Evolutionary conservation across 1,284 basidiomycete genomes (phyloP).

Genomic region (Cryptococcus jaspeensis): DNA sequence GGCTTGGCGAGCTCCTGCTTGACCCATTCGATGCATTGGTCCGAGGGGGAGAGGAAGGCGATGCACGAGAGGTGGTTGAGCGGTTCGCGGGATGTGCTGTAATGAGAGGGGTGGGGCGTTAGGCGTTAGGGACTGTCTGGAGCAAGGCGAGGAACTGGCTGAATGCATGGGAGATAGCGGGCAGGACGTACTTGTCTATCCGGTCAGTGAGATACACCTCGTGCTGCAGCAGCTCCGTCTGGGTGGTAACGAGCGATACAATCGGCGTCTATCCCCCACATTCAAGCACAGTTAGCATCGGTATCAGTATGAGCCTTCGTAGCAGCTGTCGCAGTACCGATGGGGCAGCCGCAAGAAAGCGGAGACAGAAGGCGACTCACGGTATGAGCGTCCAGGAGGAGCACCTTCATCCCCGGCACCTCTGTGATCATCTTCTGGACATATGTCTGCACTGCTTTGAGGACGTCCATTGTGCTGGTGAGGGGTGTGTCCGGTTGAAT

Average conservation of each 20-base stretch:
- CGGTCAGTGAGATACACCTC: conserved; percentile 98
- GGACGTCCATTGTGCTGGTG: conserved; percentile 73
- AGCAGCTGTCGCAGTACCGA: too few species aligned
- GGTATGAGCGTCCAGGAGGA: conserved; percentile 93
- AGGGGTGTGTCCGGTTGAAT: not conserved
- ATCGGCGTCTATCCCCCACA: conserved; percentile 76
- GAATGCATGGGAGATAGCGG: not conserved
- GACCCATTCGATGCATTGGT: conserved; percentile 76
- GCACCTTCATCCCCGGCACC: conserved; percentile 92
- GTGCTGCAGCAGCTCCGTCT: conserved; percentile 88
- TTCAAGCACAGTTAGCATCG: not conserved
- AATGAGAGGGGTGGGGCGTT: not conserved
- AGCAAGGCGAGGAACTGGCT: too few species aligned
- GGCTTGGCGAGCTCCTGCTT: conserved; percentile 83
- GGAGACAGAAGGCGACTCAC: conserved; percentile 55
- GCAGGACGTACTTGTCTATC: conserved; percentile 72
- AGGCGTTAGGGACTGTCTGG: too few species aligned
- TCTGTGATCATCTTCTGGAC: conserved; percentile 84
- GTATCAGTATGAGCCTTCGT: not conserved
- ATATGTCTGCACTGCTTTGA: conserved; percentile 93
- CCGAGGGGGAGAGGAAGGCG: conserved; percentile 81
- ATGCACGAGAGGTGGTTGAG: conserved; percentile 97
- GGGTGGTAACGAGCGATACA: conserved; percentile 90
- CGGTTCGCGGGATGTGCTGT: conserved; percentile 67
- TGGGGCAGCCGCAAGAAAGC: not conserved